These are phyloP conservation scores for Singerocomus inundabilis DNA, from an alignment of 1,284 basidiomycete species.

Conservation along the genomic window DNA sequence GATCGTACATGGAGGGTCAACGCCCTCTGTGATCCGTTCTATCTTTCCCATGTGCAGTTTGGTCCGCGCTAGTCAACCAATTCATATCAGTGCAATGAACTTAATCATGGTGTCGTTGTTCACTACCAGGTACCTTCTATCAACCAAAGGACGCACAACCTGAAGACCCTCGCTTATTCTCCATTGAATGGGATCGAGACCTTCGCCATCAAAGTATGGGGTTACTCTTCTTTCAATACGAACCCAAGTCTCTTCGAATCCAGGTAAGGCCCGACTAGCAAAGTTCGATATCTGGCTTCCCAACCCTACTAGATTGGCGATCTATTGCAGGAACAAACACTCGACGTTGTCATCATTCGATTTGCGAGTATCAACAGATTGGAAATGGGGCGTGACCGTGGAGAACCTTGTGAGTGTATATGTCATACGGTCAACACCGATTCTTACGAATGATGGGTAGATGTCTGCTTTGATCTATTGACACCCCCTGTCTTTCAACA, in stretches of 20 bases:
- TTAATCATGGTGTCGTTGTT: neutral
- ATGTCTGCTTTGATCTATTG: slow-evolving; percentile 61
- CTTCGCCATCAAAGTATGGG: slow-evolving; percentile 46
- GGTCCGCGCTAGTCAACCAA: slow-evolving; percentile 40
- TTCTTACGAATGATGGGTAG: slow-evolving; percentile 33
- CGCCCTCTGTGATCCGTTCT: slow-evolving; percentile 45
- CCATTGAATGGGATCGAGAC: slow-evolving; percentile 58
- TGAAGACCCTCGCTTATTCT: slow-evolving; percentile 51
- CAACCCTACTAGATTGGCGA: slow-evolving; percentile 50
- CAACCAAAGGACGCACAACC: slow-evolving; percentile 30
- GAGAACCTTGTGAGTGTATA: slow-evolving; percentile 41
- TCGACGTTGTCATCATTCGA: slow-evolving; percentile 49
- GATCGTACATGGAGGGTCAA: slow-evolving; percentile 46
- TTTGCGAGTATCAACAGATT: slow-evolving; percentile 61
- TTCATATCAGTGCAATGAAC: neutral
- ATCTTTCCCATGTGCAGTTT: slow-evolving; percentile 60
- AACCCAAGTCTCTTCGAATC: slow-evolving; percentile 60
- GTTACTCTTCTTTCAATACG: slow-evolving; percentile 60
- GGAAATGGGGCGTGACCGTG: slow-evolving; percentile 53
- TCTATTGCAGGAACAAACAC: slow-evolving; percentile 47
- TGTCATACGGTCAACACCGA: slow-evolving; percentile 1
- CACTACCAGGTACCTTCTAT: slow-evolving; percentile 33
- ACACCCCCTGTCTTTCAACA: slow-evolving; percentile 60
- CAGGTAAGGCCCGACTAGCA: slow-evolving; percentile 38
- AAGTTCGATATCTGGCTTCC: neutral